Percentiles rank a stretch among this genome's conserved stretches.
Conservation (phyloP, 148 eudicot species). For the Chenopodium quinoa region DNA sequence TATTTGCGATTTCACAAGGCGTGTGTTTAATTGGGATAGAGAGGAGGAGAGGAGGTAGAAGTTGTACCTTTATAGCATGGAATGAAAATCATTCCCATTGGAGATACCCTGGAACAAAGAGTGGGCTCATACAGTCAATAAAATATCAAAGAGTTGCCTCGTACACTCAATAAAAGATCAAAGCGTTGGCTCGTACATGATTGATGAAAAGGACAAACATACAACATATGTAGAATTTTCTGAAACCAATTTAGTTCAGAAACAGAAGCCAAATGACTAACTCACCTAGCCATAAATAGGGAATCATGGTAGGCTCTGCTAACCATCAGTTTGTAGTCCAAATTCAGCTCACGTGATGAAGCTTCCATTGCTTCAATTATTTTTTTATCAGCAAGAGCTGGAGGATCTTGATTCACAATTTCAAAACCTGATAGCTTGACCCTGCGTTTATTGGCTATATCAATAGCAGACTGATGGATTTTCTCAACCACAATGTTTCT, state of each 20-base stretch:
- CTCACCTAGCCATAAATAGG: constrained; percentile 94
- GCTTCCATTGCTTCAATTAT: constrained; percentile 76
- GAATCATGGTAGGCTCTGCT: constrained; percentile 99
- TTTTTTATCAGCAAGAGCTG: constrained; percentile 67
- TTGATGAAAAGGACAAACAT: neutral
- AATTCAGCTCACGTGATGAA: constrained; percentile 65
- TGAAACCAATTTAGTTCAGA: neutral
- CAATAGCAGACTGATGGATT: constrained; percentile 68
- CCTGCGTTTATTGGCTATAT: constrained; percentile 69
- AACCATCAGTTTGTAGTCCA: constrained; percentile 79
- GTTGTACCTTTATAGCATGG: constrained; percentile 86
- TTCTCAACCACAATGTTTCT: constrained; percentile 75
- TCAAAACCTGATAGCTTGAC: constrained; percentile 72
- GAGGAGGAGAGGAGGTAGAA: neutral
- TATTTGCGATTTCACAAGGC: too few species aligned
- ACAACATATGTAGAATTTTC: neutral
- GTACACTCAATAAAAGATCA: neutral
- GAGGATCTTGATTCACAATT: constrained; percentile 94
- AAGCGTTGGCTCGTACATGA: too few species aligned
- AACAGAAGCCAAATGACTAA: neutral
- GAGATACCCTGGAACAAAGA: constrained; percentile 68
- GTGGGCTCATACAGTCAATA: neutral
- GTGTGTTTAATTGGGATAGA: neutral
- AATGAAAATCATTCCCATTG: constrained; percentile 98
- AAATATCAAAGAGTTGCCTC: neutral